phyloP scores from a whole-genome alignment of 768 basidiomycete genomes.

The Lentinula boryana region DNA sequence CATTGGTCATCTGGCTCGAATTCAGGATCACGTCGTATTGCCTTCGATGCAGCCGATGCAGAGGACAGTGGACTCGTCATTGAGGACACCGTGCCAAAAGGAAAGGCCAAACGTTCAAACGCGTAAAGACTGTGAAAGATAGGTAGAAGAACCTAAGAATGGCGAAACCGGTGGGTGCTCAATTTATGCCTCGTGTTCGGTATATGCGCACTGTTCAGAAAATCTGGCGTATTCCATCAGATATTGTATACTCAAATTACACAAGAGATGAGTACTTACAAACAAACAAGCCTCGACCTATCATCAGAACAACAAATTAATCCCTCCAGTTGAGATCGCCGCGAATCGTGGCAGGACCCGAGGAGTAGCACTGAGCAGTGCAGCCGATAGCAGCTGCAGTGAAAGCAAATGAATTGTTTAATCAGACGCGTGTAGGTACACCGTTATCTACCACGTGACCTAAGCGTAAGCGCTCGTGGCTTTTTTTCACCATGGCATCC shows the following conservation, averaged over 20 bases:
- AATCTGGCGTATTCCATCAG: constrained; percentile 6
- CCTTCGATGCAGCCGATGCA: constrained; percentile 4
- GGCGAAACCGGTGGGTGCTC: background rate
- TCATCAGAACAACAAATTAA: background rate
- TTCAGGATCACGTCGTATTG: background rate
- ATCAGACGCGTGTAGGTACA: background rate
- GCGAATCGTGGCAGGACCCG: background rate
- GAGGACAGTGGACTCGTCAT: constrained; percentile 2
- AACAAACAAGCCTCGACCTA: background rate
- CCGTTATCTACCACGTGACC: background rate
- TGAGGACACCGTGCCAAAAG: background rate
- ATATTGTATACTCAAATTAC: background rate
- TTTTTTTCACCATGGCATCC: background rate
- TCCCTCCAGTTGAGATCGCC: background rate
- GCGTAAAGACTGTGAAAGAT: background rate
- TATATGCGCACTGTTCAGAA: background rate
- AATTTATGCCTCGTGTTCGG: constrained; percentile 5
- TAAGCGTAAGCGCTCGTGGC: background rate
- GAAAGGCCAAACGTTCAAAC: background rate
- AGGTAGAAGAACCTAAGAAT: background rate
- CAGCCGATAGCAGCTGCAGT: background rate
- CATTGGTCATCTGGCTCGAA: constrained; percentile 3
- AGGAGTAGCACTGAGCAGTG: background rate
- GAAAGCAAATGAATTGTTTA: no score
- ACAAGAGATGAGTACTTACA: background rate